Percentiles rank a stretch among this genome's conserved stretches.
These are phyloP conservation scores for Citrus reticulata DNA, from an alignment of 345 rosid genomes.

Conservation along the genomic window DNA sequence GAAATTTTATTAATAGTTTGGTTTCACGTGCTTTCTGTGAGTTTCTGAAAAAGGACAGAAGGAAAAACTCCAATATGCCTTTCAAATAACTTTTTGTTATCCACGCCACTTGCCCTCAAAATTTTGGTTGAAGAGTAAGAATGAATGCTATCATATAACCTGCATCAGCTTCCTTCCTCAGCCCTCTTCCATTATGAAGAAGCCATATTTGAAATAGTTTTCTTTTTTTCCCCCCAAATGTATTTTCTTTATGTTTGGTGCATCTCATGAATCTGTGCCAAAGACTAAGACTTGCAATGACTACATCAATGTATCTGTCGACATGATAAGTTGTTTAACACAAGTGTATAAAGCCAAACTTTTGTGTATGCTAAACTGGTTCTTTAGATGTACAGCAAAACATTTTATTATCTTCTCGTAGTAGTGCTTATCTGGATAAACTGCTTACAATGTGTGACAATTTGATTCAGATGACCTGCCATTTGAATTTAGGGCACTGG, in stretches of 20 bases:
- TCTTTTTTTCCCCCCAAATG: neutral
- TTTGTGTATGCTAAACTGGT: neutral
- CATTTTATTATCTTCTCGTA: neutral
- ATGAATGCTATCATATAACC: neutral
- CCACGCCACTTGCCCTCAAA: neutral
- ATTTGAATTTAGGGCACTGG: slow-evolving; percentile 90
- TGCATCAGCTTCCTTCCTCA: neutral
- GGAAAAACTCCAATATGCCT: neutral
- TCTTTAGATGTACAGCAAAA: neutral
- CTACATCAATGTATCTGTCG: neutral
- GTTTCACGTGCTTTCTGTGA: neutral
- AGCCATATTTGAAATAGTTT: neutral
- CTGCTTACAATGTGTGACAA: slow-evolving; percentile 23
- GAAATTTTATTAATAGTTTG: neutral
- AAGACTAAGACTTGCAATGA: neutral
- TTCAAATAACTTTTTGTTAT: neutral
- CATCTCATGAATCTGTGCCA: neutral
- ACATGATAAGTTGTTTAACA: neutral
- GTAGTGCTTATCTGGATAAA: neutral
- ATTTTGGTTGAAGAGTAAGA: neutral
- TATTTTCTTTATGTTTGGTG: neutral
- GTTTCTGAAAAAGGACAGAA: neutral
- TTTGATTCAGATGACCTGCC: slow-evolving; percentile 87
- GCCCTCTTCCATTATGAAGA: neutral
- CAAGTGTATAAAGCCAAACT: neutral